Evolutionary conservation across 2,329 filamentous ascomycete genomes (phyloP).

Genomic region (Fonsecaea multimorphosa): DNA sequence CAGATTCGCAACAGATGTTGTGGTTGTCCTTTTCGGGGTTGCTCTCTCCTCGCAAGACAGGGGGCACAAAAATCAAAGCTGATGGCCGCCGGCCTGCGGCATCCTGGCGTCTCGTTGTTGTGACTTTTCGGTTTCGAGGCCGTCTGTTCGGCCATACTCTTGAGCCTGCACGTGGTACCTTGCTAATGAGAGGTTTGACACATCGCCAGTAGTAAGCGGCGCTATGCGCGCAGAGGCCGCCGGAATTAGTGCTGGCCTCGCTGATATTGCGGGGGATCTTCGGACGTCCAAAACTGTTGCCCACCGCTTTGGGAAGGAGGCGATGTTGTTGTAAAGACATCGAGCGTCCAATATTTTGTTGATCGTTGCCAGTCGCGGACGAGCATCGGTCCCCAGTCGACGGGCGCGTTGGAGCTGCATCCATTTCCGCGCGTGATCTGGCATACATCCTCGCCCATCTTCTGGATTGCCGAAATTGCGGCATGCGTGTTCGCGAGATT

Average conservation of each 20-base stretch:
- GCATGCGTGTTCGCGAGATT: slow-evolving; percentile 15
- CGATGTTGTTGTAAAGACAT: slow-evolving; percentile 35
- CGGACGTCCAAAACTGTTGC: slow-evolving; percentile 9
- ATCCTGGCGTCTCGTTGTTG: slow-evolving; percentile 19
- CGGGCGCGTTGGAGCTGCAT: neutral
- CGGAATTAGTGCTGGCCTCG: slow-evolving; percentile 9
- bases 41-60: neutral
- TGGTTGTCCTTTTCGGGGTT: neutral
- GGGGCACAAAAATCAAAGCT: neutral
- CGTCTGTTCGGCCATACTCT: slow-evolving; percentile 15
- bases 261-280: neutral
- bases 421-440: neutral
- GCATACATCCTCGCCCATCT: slow-evolving; percentile 32
- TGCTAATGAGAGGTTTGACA: slow-evolving; percentile 27
- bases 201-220: slow-evolving; percentile 26
- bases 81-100: neutral
- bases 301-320: slow-evolving; percentile 2
- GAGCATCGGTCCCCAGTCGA: neutral
- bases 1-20: neutral
- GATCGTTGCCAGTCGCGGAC: neutral
- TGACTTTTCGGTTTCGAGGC: slow-evolving; percentile 9
- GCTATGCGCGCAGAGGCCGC: slow-evolving; percentile 9
- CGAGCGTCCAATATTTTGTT: slow-evolving; percentile 23
- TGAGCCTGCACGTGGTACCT: slow-evolving; percentile 3
- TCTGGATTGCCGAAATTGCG: slow-evolving; percentile 33